Base-by-base conservation (phyloP, 768 basidiomycete species). In the Termitomyces eurrhizus region DNA sequence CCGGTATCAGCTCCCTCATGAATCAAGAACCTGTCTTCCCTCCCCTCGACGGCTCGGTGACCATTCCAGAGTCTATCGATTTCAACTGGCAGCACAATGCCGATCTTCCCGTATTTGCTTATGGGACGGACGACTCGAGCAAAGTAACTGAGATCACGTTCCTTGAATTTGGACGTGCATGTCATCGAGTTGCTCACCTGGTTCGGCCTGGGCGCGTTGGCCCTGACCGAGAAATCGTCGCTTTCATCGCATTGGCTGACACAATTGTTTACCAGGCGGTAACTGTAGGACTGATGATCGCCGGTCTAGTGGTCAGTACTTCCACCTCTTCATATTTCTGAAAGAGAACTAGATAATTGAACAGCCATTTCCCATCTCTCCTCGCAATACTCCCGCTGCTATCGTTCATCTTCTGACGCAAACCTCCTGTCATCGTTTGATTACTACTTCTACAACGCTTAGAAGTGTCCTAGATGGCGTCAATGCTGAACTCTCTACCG, bases 111-210 rank as follows among this genome's bases (percentile, higher is more conserved):
- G 58, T 67, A 18, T 71, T 60, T 41, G 65, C 58, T 24, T 71
- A 62, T 44, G 62, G 44, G 49, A 41, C 53, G 21, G 67, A 67
- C 16, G 56, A 56, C 36, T 62, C 62, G 13, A 56, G 60, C 8
- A 56, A 67, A 7, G 52, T 71, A 45, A 62, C 62, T 0, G 46
- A 64, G 26, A 68, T 80, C n/a, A 69, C 72, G 1, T 72, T 70
- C 50, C 57, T 76, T 7, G 76, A 80, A 52, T 80, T 78, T 58
- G 69, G 68, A n/a, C 74, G 73, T 16, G 79, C 77, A 1, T 72
- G 70, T 42, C 74, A 80, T 56, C 72, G 77, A 2, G 65, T 73
- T 26, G 76, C 77, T 0, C 72, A 73, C 52, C 59, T 65, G 24
- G 37, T 78, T 24, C 69, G 74, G 11, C 75, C 75, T 0, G 45